Evolutionary conservation across 176 grass and related monocot species (phyloP), one percentile per base, ranked within the genome.

Genomic region (Zoysia japonica): DNA sequence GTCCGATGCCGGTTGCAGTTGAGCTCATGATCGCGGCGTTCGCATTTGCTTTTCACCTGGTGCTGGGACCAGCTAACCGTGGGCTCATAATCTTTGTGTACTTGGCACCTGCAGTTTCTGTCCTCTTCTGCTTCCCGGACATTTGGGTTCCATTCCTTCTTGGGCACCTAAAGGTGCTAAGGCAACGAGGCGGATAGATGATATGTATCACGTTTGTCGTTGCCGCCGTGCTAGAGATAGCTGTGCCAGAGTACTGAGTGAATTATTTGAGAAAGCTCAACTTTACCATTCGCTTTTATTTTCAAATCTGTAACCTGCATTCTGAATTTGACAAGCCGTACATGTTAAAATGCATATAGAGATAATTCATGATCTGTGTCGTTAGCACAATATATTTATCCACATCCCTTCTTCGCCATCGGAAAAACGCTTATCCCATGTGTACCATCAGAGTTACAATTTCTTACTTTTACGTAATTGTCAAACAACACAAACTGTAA

Each of bases 21-120:
- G 17, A 81, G 37, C 74, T 55, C n/a, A 43, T 85, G 52, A 53
- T 20, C 1, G 84, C 44, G 0, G 50, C 62, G 14, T 79, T 84
- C 11, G 16, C 14, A 1, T 69, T 84, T 3, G 72, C 53, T 8
- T 39, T 84, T 47, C 67, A 77, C 8, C 65, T 43, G 1, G 82
- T 77, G 44, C 43, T 84, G 2, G 43, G 73, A 2, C 9, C 2
- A 0, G 12, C 55, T 3, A 47, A 62, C 1, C 41, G 0, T 8
- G 10, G n/a, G 1, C 10, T 76, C 19, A 5, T 47, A 0, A 3
- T 76, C 42, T 47, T 62, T 9, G 56, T 76, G 2, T 76, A 76
- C 12, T 4, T n/a, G 0, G 42, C 9, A 3, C 47, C 41, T 36
- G 35, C 14, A 13, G 17, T n/a, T 61, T 9, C 73, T 0, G 56